Base-by-base conservation (phyloP, 2,329 filamentous ascomycete genomes). In the Botryosphaeria agaves region DNA sequence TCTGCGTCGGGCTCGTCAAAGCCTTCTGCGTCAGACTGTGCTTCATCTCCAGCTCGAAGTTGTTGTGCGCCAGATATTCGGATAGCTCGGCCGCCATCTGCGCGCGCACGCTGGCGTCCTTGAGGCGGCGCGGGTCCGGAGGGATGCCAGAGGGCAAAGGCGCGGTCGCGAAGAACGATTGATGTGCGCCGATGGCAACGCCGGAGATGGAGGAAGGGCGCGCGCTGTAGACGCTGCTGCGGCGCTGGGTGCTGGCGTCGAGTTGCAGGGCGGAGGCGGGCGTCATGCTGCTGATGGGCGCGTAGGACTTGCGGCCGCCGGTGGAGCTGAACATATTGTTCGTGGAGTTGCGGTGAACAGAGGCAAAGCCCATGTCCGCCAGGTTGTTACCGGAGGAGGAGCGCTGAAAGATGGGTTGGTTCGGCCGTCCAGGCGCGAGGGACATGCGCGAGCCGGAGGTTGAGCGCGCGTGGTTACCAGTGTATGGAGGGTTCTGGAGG, bases 11-110 rank as follows among this genome's bases (percentile, higher is more conserved):
- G 26, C 82, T 92, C 45, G 82, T 87, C 49, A 93, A 75, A 5
- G 83, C 80, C 44, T 94, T 94, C 38, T 80, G 77, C 1, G 82
- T 81, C n/a, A 98, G 62, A 2, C 74, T 77, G 51, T 95, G 81
- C 56, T 92, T 94, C 76, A 91, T 93, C 43, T 95, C 85, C 67
- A 94, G 74, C 55, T 98, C 89, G 46, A 95, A 98, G 48, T 94
- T 93, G 52, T 94, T 77, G 34, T 85, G 76, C 1, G 82, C 76
- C 48, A 98, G 67, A 49, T 92, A 98, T 41, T 98, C 89, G 40
- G 92, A 60, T 32, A 98, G 57, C 46, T 98, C 85, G 42, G 89
- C 79, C 5, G 78, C 82, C 52, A 98, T 85, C 33, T 76, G 72
- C 18, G 72, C 66, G 48, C 91, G 81, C 42, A 79, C 92, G 14